Evolutionary conservation across 2,329 filamentous ascomycete genomes (phyloP), one percentile per base, ranked within the genome.

Genomic region (Sclerotinia trifoliorum): DNA sequence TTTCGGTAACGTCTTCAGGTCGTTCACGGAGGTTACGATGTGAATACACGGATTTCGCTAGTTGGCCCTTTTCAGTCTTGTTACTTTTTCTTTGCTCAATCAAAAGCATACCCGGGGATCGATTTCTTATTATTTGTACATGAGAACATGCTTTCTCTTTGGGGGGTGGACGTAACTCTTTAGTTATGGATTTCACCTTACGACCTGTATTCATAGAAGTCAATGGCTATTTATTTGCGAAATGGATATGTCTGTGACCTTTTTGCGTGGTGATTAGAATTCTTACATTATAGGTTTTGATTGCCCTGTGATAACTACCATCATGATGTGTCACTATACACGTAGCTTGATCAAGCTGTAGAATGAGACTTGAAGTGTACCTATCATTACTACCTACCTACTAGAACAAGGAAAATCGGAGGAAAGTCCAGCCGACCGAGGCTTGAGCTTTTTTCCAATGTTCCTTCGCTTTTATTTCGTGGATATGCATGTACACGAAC

Each of bases 31-130:
- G 56, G 54, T 65, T 68, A 68, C 57, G 58, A 64, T 68, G 61
- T 65, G 66, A 65, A 57, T 39, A 68, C 66, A 68, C 35, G 66
- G 51, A 65, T 68, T 65, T 68, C 51, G 42, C 66, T 57, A 35
- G 24, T 51, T 66, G 60, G 32, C 61, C 49, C 29, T 51, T 58
- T 65, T 65, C 66, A 44, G 32, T 65, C 58, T 65, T 65, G 52
- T 49, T 68, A 48, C 32, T 68, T 65, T 55, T 66, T 49, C 15
- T 58, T 61, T 65, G 49, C 39, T 65, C 44, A 35, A 32, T 39
- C 21, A 49, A 69, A 69, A 66, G 62, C 55, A 66, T 60, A 66
- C 56, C 58, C 57, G 60, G 60, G 60, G 60, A 62, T 26, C 46
- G 21, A 39, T 62, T 32, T 61, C 35, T 48, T 61, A 57, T 24